Evolutionary conservation across 768 basidiomycete genomes (phyloP).

Genomic region (Tylopilus subfusipes): DNA sequence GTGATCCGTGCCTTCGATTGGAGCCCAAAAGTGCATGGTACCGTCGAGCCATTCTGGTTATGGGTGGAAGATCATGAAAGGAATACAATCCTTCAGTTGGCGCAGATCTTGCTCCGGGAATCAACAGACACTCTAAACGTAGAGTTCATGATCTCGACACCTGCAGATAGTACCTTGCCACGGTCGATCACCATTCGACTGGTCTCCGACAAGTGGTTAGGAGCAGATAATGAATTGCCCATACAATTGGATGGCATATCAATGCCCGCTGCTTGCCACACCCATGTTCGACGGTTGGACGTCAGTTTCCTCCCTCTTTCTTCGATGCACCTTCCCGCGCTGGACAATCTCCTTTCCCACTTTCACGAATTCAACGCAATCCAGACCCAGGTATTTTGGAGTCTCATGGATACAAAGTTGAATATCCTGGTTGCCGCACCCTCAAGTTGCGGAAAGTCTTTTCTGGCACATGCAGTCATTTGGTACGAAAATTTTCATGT

Average conservation of each 20-base stretch:
- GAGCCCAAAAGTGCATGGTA: slow-evolving; percentile 71
- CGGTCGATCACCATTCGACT: slow-evolving; percentile 69
- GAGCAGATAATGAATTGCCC: slow-evolving; percentile 71
- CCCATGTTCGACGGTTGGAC: slow-evolving; percentile 61
- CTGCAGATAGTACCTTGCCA: slow-evolving; percentile 52
- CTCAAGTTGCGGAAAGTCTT: slow-evolving; percentile 76
- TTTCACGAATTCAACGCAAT: slow-evolving; percentile 71
- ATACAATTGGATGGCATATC: slow-evolving; percentile 64
- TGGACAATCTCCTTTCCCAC: slow-evolving; percentile 44
- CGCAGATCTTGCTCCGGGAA: slow-evolving; percentile 68
- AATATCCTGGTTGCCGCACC: slow-evolving; percentile 80
- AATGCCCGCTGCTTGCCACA: slow-evolving; percentile 65
- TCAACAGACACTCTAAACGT: slow-evolving; percentile 56
- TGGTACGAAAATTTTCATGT: slow-evolving; percentile 52
- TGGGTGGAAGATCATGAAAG: slow-evolving; percentile 91
- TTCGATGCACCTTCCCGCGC: slow-evolving; percentile 41
- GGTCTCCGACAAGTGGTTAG: slow-evolving; percentile 91
- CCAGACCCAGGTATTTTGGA: slow-evolving; percentile 90
- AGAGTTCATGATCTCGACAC: slow-evolving; percentile 80
- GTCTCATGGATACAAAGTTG: slow-evolving; percentile 57
- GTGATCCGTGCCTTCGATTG: slow-evolving; percentile 74
- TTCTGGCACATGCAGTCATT: slow-evolving; percentile 61
- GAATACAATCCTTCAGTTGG: slow-evolving; percentile 77
- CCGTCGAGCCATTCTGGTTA: slow-evolving; percentile 85
- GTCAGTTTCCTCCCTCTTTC: slow-evolving; percentile 70